Conservation (phyloP, 768 basidiomycete species). For the Rhodosporidiobolus odoratus region DNA sequence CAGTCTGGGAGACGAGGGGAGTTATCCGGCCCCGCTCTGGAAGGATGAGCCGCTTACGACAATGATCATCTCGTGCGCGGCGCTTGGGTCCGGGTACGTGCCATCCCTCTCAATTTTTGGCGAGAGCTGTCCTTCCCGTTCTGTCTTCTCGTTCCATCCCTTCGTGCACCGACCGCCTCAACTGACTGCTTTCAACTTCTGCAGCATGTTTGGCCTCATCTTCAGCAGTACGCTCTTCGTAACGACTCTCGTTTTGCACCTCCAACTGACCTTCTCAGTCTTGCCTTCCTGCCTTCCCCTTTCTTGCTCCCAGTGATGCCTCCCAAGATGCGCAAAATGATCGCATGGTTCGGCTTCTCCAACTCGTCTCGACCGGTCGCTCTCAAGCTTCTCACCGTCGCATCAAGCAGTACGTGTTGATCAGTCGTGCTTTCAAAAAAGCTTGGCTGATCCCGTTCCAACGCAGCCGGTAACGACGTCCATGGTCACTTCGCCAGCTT, state of each 20-base stretch:
- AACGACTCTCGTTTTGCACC: too few species aligned
- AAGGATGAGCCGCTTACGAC: conserved; percentile 22
- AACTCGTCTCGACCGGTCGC: conserved; percentile 15
- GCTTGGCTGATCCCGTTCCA: not conserved
- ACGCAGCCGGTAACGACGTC: conserved; percentile 17
- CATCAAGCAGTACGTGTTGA: not conserved
- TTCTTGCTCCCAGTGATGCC: not conserved
- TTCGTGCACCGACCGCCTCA: too few species aligned
- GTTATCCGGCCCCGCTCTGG: conserved; percentile 25
- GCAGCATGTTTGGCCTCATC: conserved; percentile 28
- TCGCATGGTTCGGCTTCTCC: conserved; percentile 28
- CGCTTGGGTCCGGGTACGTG: conserved; percentile 11
- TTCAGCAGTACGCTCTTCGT: conserved; percentile 7
- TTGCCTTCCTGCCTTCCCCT: not conserved
- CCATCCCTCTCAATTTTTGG: not conserved
- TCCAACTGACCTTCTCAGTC: not conserved
- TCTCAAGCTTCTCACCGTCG: conserved; percentile 34
- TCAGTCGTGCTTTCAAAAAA: not conserved
- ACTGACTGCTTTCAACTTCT: too few species aligned
- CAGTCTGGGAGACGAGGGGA: not conserved
- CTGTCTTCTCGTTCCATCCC: not conserved
- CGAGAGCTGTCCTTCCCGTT: not conserved
- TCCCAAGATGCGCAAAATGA: conserved; percentile 28
- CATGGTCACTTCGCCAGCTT: conserved; percentile 30
- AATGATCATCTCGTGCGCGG: conserved; percentile 11